Evolutionary conservation across 1,139 yeast species (phyloP).

Genomic region (Candida albicans): DNA sequence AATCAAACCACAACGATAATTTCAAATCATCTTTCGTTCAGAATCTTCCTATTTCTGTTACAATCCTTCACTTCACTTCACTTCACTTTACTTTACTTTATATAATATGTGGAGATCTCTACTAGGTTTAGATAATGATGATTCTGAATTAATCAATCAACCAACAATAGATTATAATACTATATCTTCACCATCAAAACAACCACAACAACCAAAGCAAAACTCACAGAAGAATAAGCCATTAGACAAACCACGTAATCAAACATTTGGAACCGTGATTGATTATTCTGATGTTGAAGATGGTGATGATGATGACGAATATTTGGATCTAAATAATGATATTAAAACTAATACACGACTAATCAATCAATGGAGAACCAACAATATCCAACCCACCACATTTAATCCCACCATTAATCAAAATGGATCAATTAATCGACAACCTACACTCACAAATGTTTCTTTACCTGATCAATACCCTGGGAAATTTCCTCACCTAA

Average conservation of each 20-base stretch:
- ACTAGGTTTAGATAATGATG: conserved; percentile 13
- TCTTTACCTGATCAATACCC: conserved; percentile 22
- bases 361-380: conserved; percentile 11
- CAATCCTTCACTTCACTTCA: too few species aligned
- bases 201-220: too few species aligned
- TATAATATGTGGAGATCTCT: conserved; percentile 10
- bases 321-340: conserved; percentile 13
- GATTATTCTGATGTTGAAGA: conserved; percentile 6
- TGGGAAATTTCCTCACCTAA: conserved; percentile 19
- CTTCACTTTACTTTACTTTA: too few species aligned
- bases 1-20: neutral
- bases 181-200: conserved; percentile 15
- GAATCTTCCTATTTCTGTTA: too few species aligned
- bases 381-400: neutral
- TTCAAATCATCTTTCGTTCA: neutral
- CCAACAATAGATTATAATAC: conserved; percentile 40
- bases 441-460: conserved; percentile 10
- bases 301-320: conserved; percentile 22
- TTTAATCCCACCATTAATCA: too few species aligned
- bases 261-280: conserved; percentile 4
- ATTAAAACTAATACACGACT: conserved; percentile 14
- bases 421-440: too few species aligned
- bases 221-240: too few species aligned
- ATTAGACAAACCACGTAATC: neutral
- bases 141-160: conserved; percentile 31